These are phyloP conservation scores for Pulveroboletus frians DNA, from an alignment of 768 basidiomycete genomes.

Conservation along the genomic window DNA sequence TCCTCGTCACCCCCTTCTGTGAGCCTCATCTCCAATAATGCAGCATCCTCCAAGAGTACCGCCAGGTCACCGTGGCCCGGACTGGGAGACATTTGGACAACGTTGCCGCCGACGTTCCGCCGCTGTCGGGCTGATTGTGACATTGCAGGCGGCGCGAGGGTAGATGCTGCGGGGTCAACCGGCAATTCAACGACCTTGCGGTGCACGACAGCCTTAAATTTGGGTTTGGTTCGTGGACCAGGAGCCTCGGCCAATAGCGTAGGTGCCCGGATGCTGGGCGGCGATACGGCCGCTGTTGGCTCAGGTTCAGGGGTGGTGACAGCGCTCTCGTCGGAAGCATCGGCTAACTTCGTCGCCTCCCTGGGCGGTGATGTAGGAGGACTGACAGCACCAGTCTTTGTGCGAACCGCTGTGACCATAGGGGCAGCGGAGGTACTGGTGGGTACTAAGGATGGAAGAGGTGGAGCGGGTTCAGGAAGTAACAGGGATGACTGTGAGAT, in stretches of 20 bases:
- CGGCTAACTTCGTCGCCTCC: background rate
- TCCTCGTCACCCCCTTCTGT: conserved; percentile 36
- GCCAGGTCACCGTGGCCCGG: conserved; percentile 52
- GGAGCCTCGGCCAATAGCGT: background rate
- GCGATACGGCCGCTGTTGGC: background rate
- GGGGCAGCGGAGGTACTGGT: background rate
- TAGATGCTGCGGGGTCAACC: conserved; percentile 12
- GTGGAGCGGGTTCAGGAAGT: background rate
- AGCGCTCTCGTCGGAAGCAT: background rate
- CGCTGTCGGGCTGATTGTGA: conserved; percentile 26
- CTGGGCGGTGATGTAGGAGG: background rate
- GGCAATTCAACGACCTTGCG: conserved; percentile 42
- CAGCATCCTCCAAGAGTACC: conserved; percentile 51
- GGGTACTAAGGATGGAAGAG: background rate
- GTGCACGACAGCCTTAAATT: conserved; percentile 57
- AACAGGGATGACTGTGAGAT: conserved; percentile 7
- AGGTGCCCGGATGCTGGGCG: conserved; percentile 10
- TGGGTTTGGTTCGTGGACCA: conserved; percentile 13
- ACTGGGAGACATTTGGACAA: conserved; percentile 37
- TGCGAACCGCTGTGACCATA: background rate
- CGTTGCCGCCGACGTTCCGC: conserved; percentile 18
- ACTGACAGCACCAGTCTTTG: background rate
- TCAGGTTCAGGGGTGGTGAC: conserved; percentile 2
- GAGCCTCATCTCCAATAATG: conserved; percentile 51
- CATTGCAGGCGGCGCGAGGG: conserved; percentile 16